These are phyloP conservation scores for Xylariomycetidae sp. DNA, from an alignment of 2,329 filamentous ascomycete genomes.

Conservation along the genomic window DNA sequence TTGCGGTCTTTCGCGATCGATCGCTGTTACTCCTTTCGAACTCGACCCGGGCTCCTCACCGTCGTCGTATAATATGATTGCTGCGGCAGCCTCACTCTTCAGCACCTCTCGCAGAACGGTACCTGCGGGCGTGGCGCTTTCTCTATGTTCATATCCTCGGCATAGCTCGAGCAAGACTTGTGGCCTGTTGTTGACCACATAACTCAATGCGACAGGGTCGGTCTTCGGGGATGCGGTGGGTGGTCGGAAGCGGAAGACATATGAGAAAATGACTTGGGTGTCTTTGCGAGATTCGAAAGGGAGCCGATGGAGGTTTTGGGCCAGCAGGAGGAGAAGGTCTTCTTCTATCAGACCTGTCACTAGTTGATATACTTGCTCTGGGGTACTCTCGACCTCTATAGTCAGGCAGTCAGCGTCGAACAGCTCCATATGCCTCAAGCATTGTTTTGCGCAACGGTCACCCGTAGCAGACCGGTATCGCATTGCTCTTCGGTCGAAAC, in stretches of 20 bases:
- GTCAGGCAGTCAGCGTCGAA: too few species aligned
- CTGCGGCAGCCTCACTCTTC: slow-evolving; percentile 86
- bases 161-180: slow-evolving; percentile 87
- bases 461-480: too few species aligned
- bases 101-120: slow-evolving; percentile 82
- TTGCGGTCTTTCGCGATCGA: slow-evolving; percentile 71
- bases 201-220: slow-evolving; percentile 81
- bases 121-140: slow-evolving; percentile 87
- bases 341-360: slow-evolving; percentile 82
- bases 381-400: slow-evolving; percentile 76
- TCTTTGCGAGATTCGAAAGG: slow-evolving; percentile 97
- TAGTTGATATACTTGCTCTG: slow-evolving; percentile 83
- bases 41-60: slow-evolving; percentile 66
- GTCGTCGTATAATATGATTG: slow-evolving; percentile 90
- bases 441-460: too few species aligned
- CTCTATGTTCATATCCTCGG: slow-evolving; percentile 81
- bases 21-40: slow-evolving; percentile 69
- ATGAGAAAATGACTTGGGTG: slow-evolving; percentile 91
- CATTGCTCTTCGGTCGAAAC: too few species aligned
- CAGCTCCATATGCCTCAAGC: too few species aligned
- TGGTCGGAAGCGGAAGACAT: slow-evolving; percentile 85
- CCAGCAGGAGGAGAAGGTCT: slow-evolving; percentile 80
- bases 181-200: slow-evolving; percentile 80
- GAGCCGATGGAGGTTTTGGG: slow-evolving; percentile 74
- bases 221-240: slow-evolving; percentile 60